A percentile compares a stretch with the other conserved stretches of the same genome.
Conservation (phyloP, 1,284 basidiomycete genomes). For the Heterobasidion annosum region DNA sequence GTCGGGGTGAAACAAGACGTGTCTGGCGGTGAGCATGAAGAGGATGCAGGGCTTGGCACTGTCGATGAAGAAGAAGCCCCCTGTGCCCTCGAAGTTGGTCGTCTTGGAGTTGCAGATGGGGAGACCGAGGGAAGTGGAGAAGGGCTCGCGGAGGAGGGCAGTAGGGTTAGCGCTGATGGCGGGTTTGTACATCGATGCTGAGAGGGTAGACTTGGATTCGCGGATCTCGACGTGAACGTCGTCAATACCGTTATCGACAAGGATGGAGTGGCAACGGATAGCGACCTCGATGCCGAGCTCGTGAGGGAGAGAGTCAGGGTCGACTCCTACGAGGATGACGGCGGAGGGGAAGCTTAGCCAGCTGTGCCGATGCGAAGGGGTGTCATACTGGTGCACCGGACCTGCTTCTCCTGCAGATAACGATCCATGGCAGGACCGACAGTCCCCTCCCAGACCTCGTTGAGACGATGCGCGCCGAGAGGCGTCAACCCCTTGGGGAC, state of each 20-base stretch:
- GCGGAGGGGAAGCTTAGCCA: constrained; percentile 3
- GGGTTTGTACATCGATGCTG: constrained; percentile 7
- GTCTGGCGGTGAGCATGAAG: constrained; percentile 16
- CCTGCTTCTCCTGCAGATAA: constrained; percentile 10
- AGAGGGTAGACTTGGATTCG: constrained; percentile 9
- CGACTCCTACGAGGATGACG: constrained; percentile 11
- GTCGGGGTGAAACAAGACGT: constrained; percentile 15
- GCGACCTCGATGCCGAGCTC: constrained; percentile 6
- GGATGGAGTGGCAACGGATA: constrained; percentile 5
- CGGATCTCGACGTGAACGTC: constrained; percentile 14
- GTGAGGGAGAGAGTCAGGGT: constrained; percentile 6
- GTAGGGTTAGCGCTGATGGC: constrained; percentile 2
- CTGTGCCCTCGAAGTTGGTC: constrained; percentile 4
- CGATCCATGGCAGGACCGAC: constrained; percentile 8
- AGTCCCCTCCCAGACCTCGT: constrained; percentile 15
- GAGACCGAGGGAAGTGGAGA: constrained; percentile 6
- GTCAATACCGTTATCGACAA: constrained; percentile 4
- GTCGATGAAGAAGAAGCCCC: constrained; percentile 7
- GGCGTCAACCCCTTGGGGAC: constrained; percentile 14
- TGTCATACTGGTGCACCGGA: constrained; percentile 18
- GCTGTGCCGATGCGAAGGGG: constrained; percentile 14
- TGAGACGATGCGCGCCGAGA: constrained; percentile 15
- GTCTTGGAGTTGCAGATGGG: constrained; percentile 4
- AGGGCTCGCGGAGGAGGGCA: constrained; percentile 1
- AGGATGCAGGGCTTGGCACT: constrained; percentile 9